Evolutionary conservation across 192 early-diverging fungal species (phyloP).

Genomic region (Linnemannia elongata): DNA sequence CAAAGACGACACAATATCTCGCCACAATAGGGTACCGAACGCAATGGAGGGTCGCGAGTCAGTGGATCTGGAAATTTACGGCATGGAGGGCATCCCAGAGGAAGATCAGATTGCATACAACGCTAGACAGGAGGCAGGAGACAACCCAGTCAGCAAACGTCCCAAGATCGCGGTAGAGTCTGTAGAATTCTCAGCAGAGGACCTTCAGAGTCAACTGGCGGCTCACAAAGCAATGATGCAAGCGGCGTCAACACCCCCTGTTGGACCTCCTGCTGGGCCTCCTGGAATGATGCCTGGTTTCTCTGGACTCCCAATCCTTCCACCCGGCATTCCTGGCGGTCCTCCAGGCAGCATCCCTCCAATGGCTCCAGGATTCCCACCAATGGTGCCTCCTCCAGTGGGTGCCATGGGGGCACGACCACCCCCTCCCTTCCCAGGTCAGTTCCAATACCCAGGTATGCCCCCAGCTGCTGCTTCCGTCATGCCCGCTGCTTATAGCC

Average conservation of each 20-base stretch:
- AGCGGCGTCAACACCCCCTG: constrained; percentile 21
- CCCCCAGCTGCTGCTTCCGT: constrained; percentile 59
- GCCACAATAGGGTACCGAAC: constrained; percentile 80
- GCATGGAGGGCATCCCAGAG: constrained; percentile 92
- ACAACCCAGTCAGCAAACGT: constrained; percentile 61
- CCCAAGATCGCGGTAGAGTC: constrained; percentile 54
- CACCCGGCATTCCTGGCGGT: constrained; percentile 22
- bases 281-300: constrained; percentile 10
- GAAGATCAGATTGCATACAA: constrained; percentile 82
- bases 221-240: constrained; percentile 66
- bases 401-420: constrained; percentile 14
- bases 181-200: constrained; percentile 54
- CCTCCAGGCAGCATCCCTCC: constrained; percentile 24
- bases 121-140: constrained; percentile 59
- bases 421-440: constrained; percentile 53
- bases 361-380: constrained; percentile 24
- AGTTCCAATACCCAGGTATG: constrained; percentile 59
- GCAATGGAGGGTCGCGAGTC: constrained; percentile 87
- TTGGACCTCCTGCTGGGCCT: constrained; percentile 29
- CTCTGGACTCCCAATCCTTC: background rate
- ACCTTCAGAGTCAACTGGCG: constrained; percentile 60
- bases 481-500: constrained; percentile 69
- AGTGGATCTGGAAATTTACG: constrained; percentile 94
- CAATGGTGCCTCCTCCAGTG: constrained; percentile 16
- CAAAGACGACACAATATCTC: background rate